Base-by-base conservation (phyloP, 768 basidiomycete genomes). In the Pleurotus tuber-regium region DNA sequence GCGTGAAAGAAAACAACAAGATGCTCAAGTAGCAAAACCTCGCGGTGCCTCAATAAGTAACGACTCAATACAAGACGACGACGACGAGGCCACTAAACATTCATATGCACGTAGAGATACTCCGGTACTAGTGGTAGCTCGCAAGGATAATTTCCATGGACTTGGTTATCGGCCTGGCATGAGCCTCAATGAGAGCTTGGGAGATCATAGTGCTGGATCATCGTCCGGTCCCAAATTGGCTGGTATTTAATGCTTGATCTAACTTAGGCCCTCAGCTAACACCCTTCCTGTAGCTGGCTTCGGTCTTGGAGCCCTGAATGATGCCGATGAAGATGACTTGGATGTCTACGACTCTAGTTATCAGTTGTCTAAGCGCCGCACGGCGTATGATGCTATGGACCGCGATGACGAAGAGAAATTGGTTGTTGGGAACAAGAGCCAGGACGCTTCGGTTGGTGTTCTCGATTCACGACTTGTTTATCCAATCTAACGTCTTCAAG, bases 311-410 rank as follows among this genome's bases (percentile, higher is more conserved):
- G 91, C 89, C 1, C 67, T 93, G 14, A 97, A 96, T 61, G 94
- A 97, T 50, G 94, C 92, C 2, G 95, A 98, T 43, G 92, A 95
- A 41, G 94, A 98, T 62, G 94, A 94, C 61, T 47, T 91, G 28
- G 92, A 94, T 57, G 74, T 93, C 4, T 95, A 94, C 58, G 90
- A 92, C 58, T 68, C 72, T 4, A 26, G 12, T 31, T 60, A 57
- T 1, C 50, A 65, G 26, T 61, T 62, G 11, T 58, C 59, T 7
- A 67, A 71, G 12, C 70, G 75, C 54, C 73, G 79, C 31, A 72
- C 81, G 38, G 87, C 87, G 5, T 89, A 86, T 60, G 88, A 93
- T 57, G 69, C 71, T 25, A 67, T 66, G 14, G 84, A 86, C 12
- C 75, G 72, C 1, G 86, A 87, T 4, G 84, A 90, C 2, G 85